Conservation (phyloP, 2,329 filamentous ascomycete species). For the Alternaria solani region DNA sequence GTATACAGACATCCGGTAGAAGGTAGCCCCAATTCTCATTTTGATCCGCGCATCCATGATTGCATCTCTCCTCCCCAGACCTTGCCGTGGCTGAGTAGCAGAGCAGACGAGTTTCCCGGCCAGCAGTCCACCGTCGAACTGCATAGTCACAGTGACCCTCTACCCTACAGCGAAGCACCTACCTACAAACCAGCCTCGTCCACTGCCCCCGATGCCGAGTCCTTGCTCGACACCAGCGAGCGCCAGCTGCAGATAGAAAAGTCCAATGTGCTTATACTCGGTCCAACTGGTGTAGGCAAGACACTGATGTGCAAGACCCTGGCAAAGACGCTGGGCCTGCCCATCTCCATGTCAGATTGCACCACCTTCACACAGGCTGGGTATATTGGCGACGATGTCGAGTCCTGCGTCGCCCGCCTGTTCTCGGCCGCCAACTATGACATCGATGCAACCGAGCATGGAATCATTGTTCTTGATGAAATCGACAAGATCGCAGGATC, state of each 20-base stretch:
- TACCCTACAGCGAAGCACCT: conserved; percentile 24
- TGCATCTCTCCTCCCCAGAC: conserved; percentile 12
- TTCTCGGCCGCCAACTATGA: conserved; percentile 92
- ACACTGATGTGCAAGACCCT: conserved; percentile 94
- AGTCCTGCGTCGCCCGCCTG: conserved; percentile 89
- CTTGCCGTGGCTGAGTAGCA: conserved; percentile 33
- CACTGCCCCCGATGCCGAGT: conserved; percentile 44
- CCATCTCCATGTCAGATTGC: conserved; percentile 94
- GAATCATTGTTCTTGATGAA: conserved; percentile 95
- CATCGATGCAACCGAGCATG: conserved; percentile 81
- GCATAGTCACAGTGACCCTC: conserved; percentile 22
- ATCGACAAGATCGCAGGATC: conserved; percentile 96
- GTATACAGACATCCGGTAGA: conserved; percentile 77
- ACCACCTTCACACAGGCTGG: conserved; percentile 96
- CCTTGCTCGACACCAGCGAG: conserved; percentile 60
- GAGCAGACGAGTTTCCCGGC: conserved; percentile 67
- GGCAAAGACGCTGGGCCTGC: conserved; percentile 90
- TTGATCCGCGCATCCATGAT: conserved; percentile 7
- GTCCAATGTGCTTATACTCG: conserved; percentile 89
- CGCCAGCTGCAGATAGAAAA: conserved; percentile 82
- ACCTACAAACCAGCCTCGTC: conserved; percentile 34
- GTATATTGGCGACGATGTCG: conserved; percentile 98
- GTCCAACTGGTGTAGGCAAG: conserved; percentile 94
- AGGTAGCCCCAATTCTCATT: conserved; percentile 59
- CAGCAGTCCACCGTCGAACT: conserved; percentile 63